Conservation (phyloP, 306 rosid species). For the Chamaecrista fasciculata region DNA sequence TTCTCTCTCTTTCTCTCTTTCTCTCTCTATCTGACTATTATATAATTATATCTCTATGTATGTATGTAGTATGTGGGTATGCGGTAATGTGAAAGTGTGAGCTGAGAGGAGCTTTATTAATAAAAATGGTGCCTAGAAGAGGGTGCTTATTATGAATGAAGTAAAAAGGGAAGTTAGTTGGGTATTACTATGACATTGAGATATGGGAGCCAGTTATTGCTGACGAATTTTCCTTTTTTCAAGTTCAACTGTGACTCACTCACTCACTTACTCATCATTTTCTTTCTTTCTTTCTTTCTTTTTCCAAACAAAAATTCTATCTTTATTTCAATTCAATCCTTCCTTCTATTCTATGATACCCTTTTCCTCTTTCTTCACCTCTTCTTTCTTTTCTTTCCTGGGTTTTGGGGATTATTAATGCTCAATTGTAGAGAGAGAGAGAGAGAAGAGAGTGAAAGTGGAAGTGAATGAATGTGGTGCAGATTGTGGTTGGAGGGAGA, state of each 20-base stretch:
- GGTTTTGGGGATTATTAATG: constrained; percentile 34
- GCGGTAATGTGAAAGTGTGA: constrained; percentile 32
- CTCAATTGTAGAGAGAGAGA: neutral
- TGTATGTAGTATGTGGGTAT: no score
- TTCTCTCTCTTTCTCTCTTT: neutral
- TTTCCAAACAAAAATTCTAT: no score
- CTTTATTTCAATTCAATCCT: no score
- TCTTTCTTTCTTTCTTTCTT: no score
- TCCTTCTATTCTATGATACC: neutral
- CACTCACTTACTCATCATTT: no score
- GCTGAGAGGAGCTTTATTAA: constrained; percentile 30
- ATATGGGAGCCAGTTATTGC: constrained; percentile 34
- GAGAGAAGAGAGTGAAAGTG: constrained; percentile 5
- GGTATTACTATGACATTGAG: constrained; percentile 33
- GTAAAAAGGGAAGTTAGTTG: constrained; percentile 36
- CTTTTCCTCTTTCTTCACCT: constrained; percentile 17
- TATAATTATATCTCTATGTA: no score
- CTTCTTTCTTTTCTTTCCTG: constrained; percentile 16
- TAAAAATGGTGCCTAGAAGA: constrained; percentile 25
- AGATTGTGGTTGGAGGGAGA: constrained; percentile 16
- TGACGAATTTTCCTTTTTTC: constrained; percentile 18
- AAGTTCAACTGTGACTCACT: constrained; percentile 10
- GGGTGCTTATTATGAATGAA: constrained; percentile 26
- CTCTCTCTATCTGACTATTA: neutral
- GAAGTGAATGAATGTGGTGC: constrained; percentile 7